Conservation (phyloP, 352 stramenopile genomes). For the Pythium dissimile region DNA sequence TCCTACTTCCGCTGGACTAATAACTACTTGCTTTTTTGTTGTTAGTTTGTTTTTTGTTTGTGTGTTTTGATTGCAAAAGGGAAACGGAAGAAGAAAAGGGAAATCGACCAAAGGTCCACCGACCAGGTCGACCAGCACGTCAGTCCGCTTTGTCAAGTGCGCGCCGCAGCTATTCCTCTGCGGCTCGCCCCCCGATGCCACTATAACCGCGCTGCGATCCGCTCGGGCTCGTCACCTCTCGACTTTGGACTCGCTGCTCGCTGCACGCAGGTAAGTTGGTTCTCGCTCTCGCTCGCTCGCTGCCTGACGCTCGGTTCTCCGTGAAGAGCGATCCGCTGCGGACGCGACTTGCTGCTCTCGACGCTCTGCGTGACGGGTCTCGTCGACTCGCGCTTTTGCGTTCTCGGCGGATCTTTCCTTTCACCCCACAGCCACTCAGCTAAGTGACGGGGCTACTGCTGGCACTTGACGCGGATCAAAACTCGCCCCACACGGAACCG, state of each 20-base stretch:
- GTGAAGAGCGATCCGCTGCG: too few relatives aligned
- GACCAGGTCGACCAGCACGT: background rate
- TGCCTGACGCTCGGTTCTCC: too few relatives aligned
- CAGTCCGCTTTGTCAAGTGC: background rate
- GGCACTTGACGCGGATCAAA: too few relatives aligned
- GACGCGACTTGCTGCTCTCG: background rate
- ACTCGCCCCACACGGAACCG: too few relatives aligned
- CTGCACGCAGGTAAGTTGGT: background rate
- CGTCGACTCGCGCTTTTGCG: background rate
- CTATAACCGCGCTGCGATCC: background rate
- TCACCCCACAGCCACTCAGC: background rate
- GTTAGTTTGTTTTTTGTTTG: slow-evolving; percentile 13
- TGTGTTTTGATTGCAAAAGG: slow-evolving; percentile 5
- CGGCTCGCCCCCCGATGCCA: background rate
- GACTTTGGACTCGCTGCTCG: background rate
- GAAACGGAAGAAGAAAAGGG: slow-evolving; percentile 5
- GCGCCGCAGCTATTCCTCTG: slow-evolving; percentile 25
- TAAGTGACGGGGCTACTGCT: too few relatives aligned
- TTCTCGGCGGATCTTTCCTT: background rate
- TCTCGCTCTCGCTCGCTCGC: slow-evolving; percentile 1
- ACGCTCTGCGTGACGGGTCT: background rate
- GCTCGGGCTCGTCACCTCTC: background rate
- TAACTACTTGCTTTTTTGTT: slow-evolving; percentile 8
- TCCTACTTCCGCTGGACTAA: slow-evolving; percentile 11
- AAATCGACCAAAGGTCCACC: slow-evolving; percentile 2